Evolutionary conservation across 768 basidiomycete genomes (phyloP), one percentile per base, ranked within the genome.

Genomic region (Royoungia palumana): DNA sequence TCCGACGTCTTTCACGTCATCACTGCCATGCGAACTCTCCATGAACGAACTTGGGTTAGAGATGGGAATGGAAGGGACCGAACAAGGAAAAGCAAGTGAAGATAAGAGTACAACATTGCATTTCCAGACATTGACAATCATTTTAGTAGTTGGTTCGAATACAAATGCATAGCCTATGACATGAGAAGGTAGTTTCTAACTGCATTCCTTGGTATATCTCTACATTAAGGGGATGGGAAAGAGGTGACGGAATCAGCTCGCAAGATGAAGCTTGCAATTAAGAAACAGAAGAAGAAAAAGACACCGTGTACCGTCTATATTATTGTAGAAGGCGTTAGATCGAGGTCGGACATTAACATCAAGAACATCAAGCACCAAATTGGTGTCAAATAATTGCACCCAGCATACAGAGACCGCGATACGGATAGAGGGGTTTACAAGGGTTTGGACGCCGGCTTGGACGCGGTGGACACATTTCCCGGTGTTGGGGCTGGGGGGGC

Each of bases 401-500:
- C 32, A 32, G 14, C 13, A 5, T 16, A 16, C 6, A 32, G 14
- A 16, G 32, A 14, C 14, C 4, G 16, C 32, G 32, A 12, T 28
- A 13, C 28, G 32, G 16, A 38, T 9, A 38, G 17, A 17, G 36
- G 46, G n/a, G 42, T 40, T 22, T 11, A 24, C n/a, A 44, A 53
- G 19, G 58, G 40, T 32, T 51, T 60, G 22, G 50, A 17, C 5
- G 34, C 39, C 13, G 62, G 44, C 22, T 57, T 67, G 14, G 57
- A 36, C 35, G 53, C 16, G 39, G 49, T 43, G 14, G 52, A 36
- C 10, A 14, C 16, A 7, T 32, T 32, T 16, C 32, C 32, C 32
- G 32, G 16, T 6, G 32, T 32, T 7, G 68, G 60, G 1, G 56
- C 39, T 11, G 70, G 70, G 14, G 71, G 64, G 5, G 71, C 66